Conservation (phyloP, 1,139 yeast genomes). For the Maudiozyma humilis region DNA sequence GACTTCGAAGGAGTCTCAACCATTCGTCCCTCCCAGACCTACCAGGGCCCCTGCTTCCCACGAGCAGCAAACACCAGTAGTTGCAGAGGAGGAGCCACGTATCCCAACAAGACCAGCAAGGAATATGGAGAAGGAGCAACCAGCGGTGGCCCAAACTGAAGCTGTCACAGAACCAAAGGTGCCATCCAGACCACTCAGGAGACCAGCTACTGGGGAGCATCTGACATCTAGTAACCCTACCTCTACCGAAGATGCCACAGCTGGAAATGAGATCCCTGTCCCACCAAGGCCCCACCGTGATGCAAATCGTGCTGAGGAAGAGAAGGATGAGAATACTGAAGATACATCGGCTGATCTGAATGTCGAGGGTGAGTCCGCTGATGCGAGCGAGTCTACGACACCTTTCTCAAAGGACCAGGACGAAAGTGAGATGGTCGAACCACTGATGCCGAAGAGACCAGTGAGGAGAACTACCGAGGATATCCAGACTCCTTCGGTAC, state of each 20-base stretch:
- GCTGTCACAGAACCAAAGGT: slow-evolving; percentile 7
- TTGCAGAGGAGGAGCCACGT: neutral
- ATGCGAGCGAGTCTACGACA: neutral
- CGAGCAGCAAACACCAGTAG: too few relatives aligned
- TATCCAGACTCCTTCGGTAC: neutral
- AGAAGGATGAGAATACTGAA: too few relatives aligned
- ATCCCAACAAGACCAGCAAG: slow-evolving; percentile 1
- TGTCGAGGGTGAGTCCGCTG: too few relatives aligned
- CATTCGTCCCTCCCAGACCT: neutral
- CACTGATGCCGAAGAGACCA: slow-evolving; percentile 8
- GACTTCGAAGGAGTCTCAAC: neutral
- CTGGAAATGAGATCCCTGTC: neutral
- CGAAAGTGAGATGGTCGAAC: slow-evolving; percentile 4
- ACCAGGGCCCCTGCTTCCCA: too few relatives aligned
- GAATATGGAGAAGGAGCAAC: neutral
- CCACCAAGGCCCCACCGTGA: neutral
- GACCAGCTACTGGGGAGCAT: neutral
- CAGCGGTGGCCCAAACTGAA: neutral
- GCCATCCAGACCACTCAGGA: slow-evolving; percentile 7
- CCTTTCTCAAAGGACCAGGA: neutral
- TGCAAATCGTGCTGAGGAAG: too few relatives aligned
- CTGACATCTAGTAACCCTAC: slow-evolving; percentile 1
- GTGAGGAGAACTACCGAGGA: slow-evolving; percentile 2
- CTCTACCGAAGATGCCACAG: neutral
- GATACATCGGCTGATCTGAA: neutral